phyloP scores from a whole-genome alignment of 768 basidiomycete species.

The Tephrocybe sp. region DNA sequence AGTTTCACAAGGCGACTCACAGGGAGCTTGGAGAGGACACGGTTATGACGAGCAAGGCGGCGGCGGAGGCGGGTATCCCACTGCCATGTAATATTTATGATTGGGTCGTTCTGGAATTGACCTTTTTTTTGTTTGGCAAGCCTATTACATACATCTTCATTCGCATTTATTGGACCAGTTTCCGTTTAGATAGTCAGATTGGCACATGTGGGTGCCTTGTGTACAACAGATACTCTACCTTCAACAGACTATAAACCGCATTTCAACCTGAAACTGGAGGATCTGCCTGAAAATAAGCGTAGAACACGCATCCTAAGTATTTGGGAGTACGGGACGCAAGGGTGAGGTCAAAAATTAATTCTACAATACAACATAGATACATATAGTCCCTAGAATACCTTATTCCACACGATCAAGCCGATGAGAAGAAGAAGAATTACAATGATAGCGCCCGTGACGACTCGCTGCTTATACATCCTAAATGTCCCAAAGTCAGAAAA shows the following conservation, averaged over 20 bases:
- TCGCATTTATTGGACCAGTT: slow-evolving; percentile 3
- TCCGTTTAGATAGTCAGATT: neutral
- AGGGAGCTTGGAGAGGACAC: slow-evolving; percentile 22
- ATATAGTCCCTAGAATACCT: slow-evolving; percentile 23
- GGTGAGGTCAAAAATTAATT: too few species aligned
- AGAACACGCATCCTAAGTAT: too few species aligned
- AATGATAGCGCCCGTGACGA: slow-evolving; percentile 85
- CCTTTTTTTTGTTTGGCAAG: neutral
- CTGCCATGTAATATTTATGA: slow-evolving; percentile 23
- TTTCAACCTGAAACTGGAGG: neutral
- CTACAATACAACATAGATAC: neutral
- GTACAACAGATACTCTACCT: slow-evolving; percentile 19
- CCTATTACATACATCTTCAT: slow-evolving; percentile 2
- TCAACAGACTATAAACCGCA: slow-evolving; percentile 7
- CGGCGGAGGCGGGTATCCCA: slow-evolving; percentile 22
- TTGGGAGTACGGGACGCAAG: too few species aligned
- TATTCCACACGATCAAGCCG: slow-evolving; percentile 76
- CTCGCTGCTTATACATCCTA: slow-evolving; percentile 97
- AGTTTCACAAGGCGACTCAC: slow-evolving; percentile 13
- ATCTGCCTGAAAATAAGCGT: too few species aligned
- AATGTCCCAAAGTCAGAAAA: slow-evolving; percentile 44
- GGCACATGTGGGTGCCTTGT: slow-evolving; percentile 5
- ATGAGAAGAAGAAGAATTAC: slow-evolving; percentile 83
- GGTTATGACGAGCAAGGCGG: slow-evolving; percentile 30
- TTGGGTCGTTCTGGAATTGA: neutral